phyloP scores from a whole-genome alignment of 1,139 yeast species.

The Ogataea hybrid region DNA sequence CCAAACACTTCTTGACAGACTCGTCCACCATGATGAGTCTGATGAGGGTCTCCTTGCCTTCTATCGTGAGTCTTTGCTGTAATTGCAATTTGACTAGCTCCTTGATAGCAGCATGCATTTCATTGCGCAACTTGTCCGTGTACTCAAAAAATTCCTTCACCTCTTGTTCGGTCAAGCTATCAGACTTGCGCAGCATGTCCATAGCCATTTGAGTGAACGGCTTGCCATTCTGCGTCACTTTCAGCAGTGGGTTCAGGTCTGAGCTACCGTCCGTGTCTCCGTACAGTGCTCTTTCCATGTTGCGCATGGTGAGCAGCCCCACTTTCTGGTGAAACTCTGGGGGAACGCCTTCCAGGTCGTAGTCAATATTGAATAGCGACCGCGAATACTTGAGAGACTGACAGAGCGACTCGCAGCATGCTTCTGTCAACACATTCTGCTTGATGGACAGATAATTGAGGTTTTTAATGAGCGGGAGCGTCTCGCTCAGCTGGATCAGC shows the following conservation, averaged over 20 bases:
- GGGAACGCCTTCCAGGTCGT: conserved; percentile 66
- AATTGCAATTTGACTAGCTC: conserved; percentile 57
- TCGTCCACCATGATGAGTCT: conserved; percentile 63
- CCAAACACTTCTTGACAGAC: conserved; percentile 60
- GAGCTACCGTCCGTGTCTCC: conserved; percentile 12
- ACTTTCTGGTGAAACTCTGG: conserved; percentile 52
- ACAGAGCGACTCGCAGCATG: conserved; percentile 65
- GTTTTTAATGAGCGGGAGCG: conserved; percentile 58
- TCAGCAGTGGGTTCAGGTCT: background rate
- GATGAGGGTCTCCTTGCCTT: conserved; percentile 70
- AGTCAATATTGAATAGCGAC: conserved; percentile 65
- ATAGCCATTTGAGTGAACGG: conserved; percentile 38
- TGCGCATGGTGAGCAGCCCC: conserved; percentile 67
- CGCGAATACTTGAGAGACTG: conserved; percentile 66
- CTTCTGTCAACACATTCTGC: conserved; percentile 55
- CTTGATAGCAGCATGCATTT: conserved; percentile 51
- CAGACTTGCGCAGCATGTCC: conserved; percentile 28
- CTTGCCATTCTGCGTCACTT: conserved; percentile 37
- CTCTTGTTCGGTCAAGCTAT: conserved; percentile 28
- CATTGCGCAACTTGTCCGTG: conserved; percentile 43
- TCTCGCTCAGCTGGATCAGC: conserved; percentile 56
- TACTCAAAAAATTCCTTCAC: conserved; percentile 43
- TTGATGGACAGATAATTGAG: conserved; percentile 57
- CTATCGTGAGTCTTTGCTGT: conserved; percentile 51
- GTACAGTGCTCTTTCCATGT: conserved; percentile 51